Base-by-base conservation (phyloP, 1,284 basidiomycete species). In the Ceratobasidium sp. region DNA sequence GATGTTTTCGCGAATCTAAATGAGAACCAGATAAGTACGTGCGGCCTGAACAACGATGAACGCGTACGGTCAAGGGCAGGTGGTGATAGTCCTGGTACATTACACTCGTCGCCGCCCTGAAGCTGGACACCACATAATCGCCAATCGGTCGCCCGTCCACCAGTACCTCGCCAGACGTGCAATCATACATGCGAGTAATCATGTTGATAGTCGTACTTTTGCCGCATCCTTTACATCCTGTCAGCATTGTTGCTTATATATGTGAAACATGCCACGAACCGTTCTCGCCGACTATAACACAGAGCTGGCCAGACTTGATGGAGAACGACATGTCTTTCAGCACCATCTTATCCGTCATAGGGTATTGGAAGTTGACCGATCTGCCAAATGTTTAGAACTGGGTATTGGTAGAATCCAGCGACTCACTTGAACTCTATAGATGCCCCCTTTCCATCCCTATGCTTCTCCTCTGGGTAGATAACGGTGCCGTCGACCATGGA, bases 131-230 rank as follows among this genome's bases (percentile, higher is more conserved):
- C 58, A 56, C 60, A 49, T 67, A 75, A 9, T 64, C 59, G 33
- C 66, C 25, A 9, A 75, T 56, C 14, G 73, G 72, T n/a, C 63
- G 40, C 21, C 72, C 74, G 40, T 75, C 74, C 8, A 75, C 46
- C 2, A 72, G 60, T 8, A 75, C 73, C 25, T 70, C 60, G 12
- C 73, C 75, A 6, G 61, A 72, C 6, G 66, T 73, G 11, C 64
- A 49, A 42, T 75, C 75, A 63, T 74, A 75, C 61, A 74, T 59
- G 21, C 75, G 69, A 11, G 66, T 69, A n/a, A 75, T 62, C 12
- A 75, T 51, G 38, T 75, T 75, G 33, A 75, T 49, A n/a, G 70
- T 75, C 36, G 72, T 74, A 58, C 74, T 74, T 66, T 75, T 75
- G 23, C 75, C 75, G 28, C 73, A 70, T 9, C 75, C 66, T 70